Conservation (phyloP, 345 rosid genomes). For the Pseudoturritis turrita region DNA sequence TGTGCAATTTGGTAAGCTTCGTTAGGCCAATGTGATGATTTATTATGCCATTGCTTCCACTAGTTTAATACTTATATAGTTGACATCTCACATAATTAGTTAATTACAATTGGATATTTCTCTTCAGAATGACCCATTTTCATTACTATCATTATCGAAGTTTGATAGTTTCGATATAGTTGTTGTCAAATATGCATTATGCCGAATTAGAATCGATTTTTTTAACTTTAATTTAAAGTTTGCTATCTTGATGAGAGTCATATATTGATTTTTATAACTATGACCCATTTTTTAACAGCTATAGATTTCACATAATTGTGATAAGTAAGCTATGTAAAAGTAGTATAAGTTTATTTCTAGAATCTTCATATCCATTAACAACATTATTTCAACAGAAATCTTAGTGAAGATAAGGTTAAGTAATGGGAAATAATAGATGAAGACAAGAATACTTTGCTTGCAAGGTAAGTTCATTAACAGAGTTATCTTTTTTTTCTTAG, state of each 20-base stretch:
- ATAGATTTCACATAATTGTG: background rate
- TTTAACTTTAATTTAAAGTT: background rate
- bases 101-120: background rate
- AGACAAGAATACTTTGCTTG: constrained; percentile 32
- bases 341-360: background rate
- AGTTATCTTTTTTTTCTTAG: constrained; percentile 24
- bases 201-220: background rate
- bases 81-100: constrained; percentile 2
- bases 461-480: constrained; percentile 32
- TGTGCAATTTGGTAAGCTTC: constrained; percentile 10
- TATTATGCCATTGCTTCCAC: background rate
- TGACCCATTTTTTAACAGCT: background rate
- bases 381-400: constrained; percentile 13
- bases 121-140: background rate
- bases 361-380: background rate
- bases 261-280: background rate
- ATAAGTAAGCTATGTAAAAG: background rate
- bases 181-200: background rate
- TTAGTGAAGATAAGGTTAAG: constrained; percentile 24
- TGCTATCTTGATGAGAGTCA: background rate
- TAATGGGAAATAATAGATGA: constrained; percentile 25
- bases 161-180: background rate
- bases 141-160: constrained; percentile 4
- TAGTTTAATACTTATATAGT: background rate
- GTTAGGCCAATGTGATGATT: constrained; percentile 19